Base-by-base conservation (phyloP, 2,329 filamentous ascomycete species). In the Leptographium procerum region DNA sequence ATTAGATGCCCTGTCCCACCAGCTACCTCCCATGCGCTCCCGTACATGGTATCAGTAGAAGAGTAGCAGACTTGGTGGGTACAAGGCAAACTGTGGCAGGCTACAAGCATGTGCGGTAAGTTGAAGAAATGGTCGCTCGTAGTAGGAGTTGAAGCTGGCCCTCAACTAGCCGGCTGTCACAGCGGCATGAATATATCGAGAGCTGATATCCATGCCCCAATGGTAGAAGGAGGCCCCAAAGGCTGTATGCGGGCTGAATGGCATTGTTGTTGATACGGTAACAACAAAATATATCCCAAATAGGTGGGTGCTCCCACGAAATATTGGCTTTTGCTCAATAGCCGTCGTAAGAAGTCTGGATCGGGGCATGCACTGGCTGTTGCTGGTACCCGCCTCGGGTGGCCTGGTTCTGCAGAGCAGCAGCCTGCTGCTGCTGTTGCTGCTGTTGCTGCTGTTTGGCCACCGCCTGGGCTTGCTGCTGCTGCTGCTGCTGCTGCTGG, bases 261-360 rank as follows among this genome's bases (percentile, higher is more conserved):
- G n/a, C 40, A 43, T 43, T 22, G 40, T 26, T 28, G 47, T 13
- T 26, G n/a, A 26, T 11, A 31, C 31, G 31, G 31, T 33, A 10
- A n/a, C n/a, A n/a, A n/a, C n/a, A n/a, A n/a, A n/a, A n/a, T n/a
- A n/a, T n/a, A n/a, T n/a, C n/a, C n/a, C n/a, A n/a, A n/a, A n/a
- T n/a, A n/a, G n/a, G n/a, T n/a, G n/a, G n/a, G n/a, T n/a, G n/a
- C n/a, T n/a, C n/a, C n/a, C n/a, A n/a, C n/a, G n/a, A n/a, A n/a
- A n/a, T n/a, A n/a, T n/a, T n/a, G n/a, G n/a, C n/a, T n/a, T n/a
- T n/a, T n/a, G n/a, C 52, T 24, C 61, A 68, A 53, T 67, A 68
- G 60, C 62, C 63, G 45, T 66, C 67, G 57, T 68, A 68, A 50
- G 60, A 62, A 24, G 61, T 52, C 57, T 66, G 66, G 56, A 63